phyloP scores from a whole-genome alignment of 192 early-diverging fungal species.

The Geranomyces variabilis region DNA sequence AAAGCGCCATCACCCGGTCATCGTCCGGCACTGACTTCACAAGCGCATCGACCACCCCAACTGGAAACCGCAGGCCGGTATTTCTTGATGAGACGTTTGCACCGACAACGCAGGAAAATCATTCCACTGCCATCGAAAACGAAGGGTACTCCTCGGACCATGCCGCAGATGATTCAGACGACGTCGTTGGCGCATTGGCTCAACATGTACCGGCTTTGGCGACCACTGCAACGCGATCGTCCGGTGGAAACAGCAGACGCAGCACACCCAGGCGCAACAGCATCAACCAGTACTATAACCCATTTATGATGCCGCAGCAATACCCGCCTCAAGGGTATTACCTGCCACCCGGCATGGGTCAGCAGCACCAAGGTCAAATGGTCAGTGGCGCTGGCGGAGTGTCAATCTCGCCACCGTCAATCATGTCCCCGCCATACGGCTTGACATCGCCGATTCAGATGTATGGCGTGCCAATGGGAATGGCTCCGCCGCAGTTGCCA shows the following conservation, averaged over 20 bases:
- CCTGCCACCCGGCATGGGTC: background rate
- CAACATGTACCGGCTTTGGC: no score
- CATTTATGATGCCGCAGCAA: slow-evolving; percentile 1
- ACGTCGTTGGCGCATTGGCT: no score
- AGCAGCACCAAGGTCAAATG: background rate
- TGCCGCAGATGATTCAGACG: no score
- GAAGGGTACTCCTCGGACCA: no score
- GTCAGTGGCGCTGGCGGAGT: background rate
- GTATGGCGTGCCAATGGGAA: slow-evolving; percentile 14
- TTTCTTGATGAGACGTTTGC: no score
- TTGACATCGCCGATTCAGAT: slow-evolving; percentile 7
- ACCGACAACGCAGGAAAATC: no score
- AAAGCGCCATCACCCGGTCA: background rate
- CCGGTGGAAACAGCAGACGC: no score
- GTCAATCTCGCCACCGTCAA: background rate
- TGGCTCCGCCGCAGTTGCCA: background rate
- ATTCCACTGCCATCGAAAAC: no score
- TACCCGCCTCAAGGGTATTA: slow-evolving; percentile 9
- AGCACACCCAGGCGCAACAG: background rate
- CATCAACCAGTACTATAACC: background rate
- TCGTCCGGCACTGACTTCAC: slow-evolving; percentile 9
- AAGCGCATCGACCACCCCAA: slow-evolving; percentile 7
- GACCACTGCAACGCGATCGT: no score
- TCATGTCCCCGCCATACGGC: slow-evolving; percentile 7
- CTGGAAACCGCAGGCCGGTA: background rate